Percentiles rank a stretch among this genome's conserved stretches.
Evolutionary conservation across 2,329 filamentous ascomycete species (phyloP).

Genomic region (Cladosporium austrohemisphaericum): DNA sequence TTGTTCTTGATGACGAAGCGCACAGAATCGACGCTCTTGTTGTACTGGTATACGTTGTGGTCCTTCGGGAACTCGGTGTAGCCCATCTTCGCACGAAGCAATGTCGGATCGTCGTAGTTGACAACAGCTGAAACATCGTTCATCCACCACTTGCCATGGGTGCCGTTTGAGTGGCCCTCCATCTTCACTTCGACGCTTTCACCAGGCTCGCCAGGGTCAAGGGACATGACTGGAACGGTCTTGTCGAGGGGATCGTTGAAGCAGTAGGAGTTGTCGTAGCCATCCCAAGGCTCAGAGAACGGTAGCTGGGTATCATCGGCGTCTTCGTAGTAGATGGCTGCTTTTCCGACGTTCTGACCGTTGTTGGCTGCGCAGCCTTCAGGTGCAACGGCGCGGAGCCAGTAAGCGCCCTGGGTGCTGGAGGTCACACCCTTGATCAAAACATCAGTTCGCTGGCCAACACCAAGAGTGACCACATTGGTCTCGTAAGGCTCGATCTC

Average conservation of each 20-base stretch:
- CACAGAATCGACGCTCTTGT: slow-evolving; percentile 2
- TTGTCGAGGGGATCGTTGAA: slow-evolving; percentile 13
- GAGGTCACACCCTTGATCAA: slow-evolving; percentile 23
- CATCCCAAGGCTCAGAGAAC: slow-evolving; percentile 46
- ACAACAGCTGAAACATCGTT: slow-evolving; percentile 49
- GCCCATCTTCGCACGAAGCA: slow-evolving; percentile 48
- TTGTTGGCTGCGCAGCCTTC: slow-evolving; percentile 38
- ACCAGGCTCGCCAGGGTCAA: slow-evolving; percentile 11
- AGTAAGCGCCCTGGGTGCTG: slow-evolving; percentile 23
- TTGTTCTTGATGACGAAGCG: slow-evolving; percentile 33
- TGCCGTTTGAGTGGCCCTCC: slow-evolving; percentile 11
- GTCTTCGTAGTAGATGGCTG: slow-evolving; percentile 61
- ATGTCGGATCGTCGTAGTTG: slow-evolving; percentile 57
- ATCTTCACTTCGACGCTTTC: slow-evolving; percentile 8
- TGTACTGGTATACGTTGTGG: slow-evolving; percentile 47
- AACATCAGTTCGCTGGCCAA: slow-evolving; percentile 42
- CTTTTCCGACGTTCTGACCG: slow-evolving; percentile 48
- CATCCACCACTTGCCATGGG: slow-evolving; percentile 50
- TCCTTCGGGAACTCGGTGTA: slow-evolving; percentile 24
- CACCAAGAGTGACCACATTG: slow-evolving; percentile 38
- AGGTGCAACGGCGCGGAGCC: slow-evolving; percentile 31
- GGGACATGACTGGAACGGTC: slow-evolving; percentile 8
- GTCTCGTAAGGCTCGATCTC: slow-evolving; percentile 41
- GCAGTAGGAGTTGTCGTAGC: slow-evolving; percentile 50
- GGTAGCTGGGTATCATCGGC: slow-evolving; percentile 51